These are phyloP conservation scores for Neopestalotiopsis sp. DNA, from an alignment of 2,329 filamentous ascomycete species.

Conservation along the genomic window DNA sequence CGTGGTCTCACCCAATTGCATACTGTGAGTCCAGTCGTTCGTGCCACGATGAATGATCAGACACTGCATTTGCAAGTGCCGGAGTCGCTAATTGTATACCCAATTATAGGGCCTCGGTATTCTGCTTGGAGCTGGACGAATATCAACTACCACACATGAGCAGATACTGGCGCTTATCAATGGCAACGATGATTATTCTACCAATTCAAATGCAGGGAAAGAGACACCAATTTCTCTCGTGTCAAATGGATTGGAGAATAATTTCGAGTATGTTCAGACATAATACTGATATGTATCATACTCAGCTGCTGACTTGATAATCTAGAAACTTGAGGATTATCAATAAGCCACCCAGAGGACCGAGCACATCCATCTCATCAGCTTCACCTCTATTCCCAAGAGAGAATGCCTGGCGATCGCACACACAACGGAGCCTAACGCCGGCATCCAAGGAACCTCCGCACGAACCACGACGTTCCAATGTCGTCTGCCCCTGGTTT, in stretches of 20 bases:
- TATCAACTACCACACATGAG: constrained; percentile 24
- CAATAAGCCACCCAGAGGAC: background rate
- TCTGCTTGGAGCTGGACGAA: constrained; percentile 26
- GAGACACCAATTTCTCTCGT: background rate
- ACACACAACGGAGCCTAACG: background rate
- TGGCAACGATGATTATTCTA: constrained; percentile 12
- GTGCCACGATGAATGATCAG: background rate
- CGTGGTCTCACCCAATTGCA: constrained; percentile 4
- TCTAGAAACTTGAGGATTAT: background rate
- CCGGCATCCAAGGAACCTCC: background rate
- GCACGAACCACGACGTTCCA: background rate
- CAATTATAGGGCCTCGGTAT: constrained; percentile 33
- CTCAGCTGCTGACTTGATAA: background rate
- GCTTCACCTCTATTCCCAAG: background rate
- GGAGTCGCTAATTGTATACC: background rate
- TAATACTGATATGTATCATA: background rate
- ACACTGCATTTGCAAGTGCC: background rate
- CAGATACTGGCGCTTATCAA: constrained; percentile 25
- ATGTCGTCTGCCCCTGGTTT: constrained; percentile 30
- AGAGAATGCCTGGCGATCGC: background rate
- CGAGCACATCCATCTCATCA: background rate
- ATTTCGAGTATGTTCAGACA: background rate
- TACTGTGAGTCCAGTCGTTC: background rate
- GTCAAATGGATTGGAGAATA: constrained; percentile 5
- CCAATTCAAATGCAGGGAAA: background rate